phyloP scores from a whole-genome alignment of 345 rosid genomes.

The Leavenworthia alabamica region DNA sequence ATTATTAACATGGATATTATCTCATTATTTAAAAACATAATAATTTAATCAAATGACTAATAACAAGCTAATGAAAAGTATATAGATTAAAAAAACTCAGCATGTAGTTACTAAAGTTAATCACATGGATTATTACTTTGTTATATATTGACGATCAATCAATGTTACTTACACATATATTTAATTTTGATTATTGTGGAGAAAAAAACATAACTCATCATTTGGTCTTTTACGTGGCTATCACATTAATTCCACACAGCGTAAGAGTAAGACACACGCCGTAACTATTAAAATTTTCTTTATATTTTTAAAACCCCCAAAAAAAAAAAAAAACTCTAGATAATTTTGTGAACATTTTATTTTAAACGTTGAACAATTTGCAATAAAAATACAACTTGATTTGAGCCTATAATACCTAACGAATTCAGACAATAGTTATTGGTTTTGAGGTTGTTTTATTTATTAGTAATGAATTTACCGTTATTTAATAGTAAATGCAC shows the following conservation, averaged over 20 bases:
- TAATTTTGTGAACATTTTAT: too few species aligned
- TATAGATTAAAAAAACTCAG: not conserved
- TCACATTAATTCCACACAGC: slow-evolving; percentile 29
- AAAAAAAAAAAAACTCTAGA: too few species aligned
- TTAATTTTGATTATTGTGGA: not conserved
- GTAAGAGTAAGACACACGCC: slow-evolving; percentile 25
- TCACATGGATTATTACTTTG: slow-evolving; percentile 7
- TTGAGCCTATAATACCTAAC: not conserved
- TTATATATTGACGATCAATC: not conserved
- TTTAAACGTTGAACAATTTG: too few species aligned
- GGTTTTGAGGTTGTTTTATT: not conserved
- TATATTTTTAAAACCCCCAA: too few species aligned
- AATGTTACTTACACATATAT: not conserved
- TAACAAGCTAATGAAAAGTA: not conserved
- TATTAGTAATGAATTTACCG: not conserved
- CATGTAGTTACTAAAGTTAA: not conserved
- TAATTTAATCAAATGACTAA: not conserved
- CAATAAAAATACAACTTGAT: too few species aligned
- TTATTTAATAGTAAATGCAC: not conserved
- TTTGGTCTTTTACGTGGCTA: slow-evolving; percentile 35
- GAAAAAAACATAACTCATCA: slow-evolving; percentile 25
- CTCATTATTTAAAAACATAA: not conserved
- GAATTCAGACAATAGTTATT: not conserved
- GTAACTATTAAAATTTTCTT: too few species aligned
- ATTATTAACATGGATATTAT: slow-evolving; percentile 17